These are phyloP conservation scores for Ustilago nuda DNA, from an alignment of 1,284 basidiomycete species.

Conservation along the genomic window DNA sequence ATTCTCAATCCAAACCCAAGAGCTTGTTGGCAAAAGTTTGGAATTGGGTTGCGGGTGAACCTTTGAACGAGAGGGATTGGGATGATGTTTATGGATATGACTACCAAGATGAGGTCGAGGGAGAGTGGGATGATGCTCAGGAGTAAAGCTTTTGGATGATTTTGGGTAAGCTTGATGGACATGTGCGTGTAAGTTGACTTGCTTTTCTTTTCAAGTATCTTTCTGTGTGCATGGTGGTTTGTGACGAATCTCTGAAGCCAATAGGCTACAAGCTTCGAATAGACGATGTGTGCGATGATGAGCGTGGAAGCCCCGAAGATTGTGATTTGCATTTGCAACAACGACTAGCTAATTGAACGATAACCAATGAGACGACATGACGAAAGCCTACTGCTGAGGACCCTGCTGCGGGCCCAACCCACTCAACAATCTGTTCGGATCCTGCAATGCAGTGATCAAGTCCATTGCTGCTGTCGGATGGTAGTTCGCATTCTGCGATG, in stretches of 20 bases:
- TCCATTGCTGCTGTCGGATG: conserved; percentile 39
- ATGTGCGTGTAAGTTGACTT: background rate
- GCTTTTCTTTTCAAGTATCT: background rate
- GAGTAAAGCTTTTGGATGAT: conserved; percentile 5
- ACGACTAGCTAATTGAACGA: background rate
- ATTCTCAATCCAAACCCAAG: background rate
- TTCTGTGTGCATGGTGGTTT: background rate
- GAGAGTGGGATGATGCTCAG: conserved; percentile 23
- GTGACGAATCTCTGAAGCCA: background rate
- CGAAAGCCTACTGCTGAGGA: background rate
- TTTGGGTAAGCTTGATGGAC: background rate
- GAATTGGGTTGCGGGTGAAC: conserved; percentile 39
- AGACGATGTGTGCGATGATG: background rate
- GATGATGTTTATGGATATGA: conserved; percentile 21
- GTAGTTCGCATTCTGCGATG: conserved; percentile 16
- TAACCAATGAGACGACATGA: background rate
- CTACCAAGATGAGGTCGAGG: conserved; percentile 14
- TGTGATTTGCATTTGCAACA: background rate
- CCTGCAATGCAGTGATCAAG: conserved; percentile 44
- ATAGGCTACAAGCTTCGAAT: background rate
- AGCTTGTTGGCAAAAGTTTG: conserved; percentile 28
- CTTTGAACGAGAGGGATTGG: conserved; percentile 20
- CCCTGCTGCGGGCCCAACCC: conserved; percentile 18
- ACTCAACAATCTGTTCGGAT: conserved; percentile 40
- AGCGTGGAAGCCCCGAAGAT: background rate